These are phyloP conservation scores for Metarhizium humberi DNA, from an alignment of 2,329 filamentous ascomycete genomes.

Conservation along the genomic window DNA sequence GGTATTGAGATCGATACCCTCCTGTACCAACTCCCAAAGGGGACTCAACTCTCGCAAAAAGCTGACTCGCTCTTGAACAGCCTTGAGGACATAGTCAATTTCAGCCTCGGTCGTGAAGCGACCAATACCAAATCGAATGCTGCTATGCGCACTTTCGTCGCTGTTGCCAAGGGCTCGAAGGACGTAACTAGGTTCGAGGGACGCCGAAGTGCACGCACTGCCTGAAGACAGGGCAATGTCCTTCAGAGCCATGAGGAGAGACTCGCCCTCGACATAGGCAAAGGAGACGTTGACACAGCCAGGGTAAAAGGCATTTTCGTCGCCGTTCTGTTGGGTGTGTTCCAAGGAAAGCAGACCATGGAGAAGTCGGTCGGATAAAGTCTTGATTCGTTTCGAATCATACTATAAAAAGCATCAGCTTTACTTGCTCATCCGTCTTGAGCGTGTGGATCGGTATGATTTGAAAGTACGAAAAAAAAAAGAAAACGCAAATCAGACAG, in stretches of 20 bases:
- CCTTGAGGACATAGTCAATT: slow-evolving; percentile 96
- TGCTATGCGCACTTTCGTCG: slow-evolving; percentile 95
- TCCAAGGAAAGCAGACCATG: slow-evolving; percentile 80
- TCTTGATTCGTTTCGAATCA: slow-evolving; percentile 75
- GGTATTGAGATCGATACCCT: slow-evolving; percentile 88
- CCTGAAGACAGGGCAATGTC: slow-evolving; percentile 96
- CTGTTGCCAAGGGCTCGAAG: slow-evolving; percentile 89
- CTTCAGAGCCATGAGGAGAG: slow-evolving; percentile 94
- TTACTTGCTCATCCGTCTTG: background rate
- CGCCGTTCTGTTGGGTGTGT: slow-evolving; percentile 87
- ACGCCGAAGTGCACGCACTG: slow-evolving; percentile 94
- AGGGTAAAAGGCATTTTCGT: slow-evolving; percentile 75
- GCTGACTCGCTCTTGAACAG: slow-evolving; percentile 79
- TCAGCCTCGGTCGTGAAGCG: slow-evolving; percentile 92
- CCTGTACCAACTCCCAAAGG: slow-evolving; percentile 95
- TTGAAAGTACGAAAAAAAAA: background rate
- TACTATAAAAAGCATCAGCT: slow-evolving; percentile 53
- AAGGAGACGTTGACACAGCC: slow-evolving; percentile 98
- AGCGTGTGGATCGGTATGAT: background rate
- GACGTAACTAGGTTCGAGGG: slow-evolving; percentile 92
- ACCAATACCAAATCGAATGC: slow-evolving; percentile 94
- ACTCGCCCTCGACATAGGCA: slow-evolving; percentile 96
- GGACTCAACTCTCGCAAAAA: slow-evolving; percentile 94
- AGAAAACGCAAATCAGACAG: slow-evolving; percentile 43
- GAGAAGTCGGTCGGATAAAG: slow-evolving; percentile 73